These are phyloP conservation scores for Leishmania tarentolae DNA, from an alignment of 208 protist genomes.

Conservation along the genomic window DNA sequence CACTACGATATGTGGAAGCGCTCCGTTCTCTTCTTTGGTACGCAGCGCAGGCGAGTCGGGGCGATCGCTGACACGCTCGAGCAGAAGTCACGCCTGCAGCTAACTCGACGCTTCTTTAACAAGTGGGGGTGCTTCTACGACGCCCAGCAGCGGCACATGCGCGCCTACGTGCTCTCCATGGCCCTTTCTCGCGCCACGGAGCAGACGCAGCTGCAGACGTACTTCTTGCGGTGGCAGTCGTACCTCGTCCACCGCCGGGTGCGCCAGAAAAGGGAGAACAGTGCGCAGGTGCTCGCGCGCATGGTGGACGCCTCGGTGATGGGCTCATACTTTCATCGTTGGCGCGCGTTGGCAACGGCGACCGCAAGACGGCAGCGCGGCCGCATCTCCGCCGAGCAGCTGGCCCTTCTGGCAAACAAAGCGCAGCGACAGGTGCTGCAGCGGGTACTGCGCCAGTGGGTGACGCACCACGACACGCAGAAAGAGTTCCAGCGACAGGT, in stretches of 20 bases:
- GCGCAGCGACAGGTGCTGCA: conserved; percentile 48
- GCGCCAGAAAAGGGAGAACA: conserved; percentile 1
- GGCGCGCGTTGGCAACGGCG: conserved; percentile 23
- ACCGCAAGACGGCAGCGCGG: neutral
- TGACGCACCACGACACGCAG: conserved; percentile 13
- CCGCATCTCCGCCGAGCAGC: conserved; percentile 26
- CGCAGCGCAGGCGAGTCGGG: conserved; percentile 8
- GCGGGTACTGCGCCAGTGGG: conserved; percentile 39
- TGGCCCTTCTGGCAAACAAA: conserved; percentile 40
- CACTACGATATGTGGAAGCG: conserved; percentile 67
- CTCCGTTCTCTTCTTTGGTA: conserved; percentile 16
- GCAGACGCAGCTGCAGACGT: conserved; percentile 31
- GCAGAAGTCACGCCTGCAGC: conserved; percentile 34
- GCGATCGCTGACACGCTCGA: conserved; percentile 38
- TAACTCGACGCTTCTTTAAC: conserved; percentile 57
- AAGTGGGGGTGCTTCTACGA: conserved; percentile 78
- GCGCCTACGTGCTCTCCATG: conserved; percentile 41
- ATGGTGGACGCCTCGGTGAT: conserved; percentile 20
- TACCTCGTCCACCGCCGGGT: conserved; percentile 23
- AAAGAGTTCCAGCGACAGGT: neutral
- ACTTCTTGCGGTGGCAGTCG: conserved; percentile 53
- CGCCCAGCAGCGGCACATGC: conserved; percentile 50
- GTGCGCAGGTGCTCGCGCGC: conserved; percentile 29
- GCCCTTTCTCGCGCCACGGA: conserved; percentile 51
- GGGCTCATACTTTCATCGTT: conserved; percentile 43